Evolutionary conservation across 768 basidiomycete genomes (phyloP).

Genomic region (Infundibulicybe gibba): DNA sequence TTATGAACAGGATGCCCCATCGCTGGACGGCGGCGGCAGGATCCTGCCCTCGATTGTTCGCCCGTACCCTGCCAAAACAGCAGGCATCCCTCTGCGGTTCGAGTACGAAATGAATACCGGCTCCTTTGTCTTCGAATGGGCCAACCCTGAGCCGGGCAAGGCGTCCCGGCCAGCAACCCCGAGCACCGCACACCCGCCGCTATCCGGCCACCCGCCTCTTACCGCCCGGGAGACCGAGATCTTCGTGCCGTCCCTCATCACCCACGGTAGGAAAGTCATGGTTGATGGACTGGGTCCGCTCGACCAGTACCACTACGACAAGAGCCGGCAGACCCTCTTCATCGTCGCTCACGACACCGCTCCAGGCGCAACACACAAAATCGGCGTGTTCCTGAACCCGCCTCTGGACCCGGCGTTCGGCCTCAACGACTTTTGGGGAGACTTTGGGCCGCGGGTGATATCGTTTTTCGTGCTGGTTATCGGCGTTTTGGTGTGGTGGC

Average conservation of each 20-base stretch:
- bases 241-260: slow-evolving; percentile 65
- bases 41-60: slow-evolving; percentile 79
- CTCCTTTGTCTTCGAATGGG: slow-evolving; percentile 64
- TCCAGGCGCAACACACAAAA: slow-evolving; percentile 42
- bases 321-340: slow-evolving; percentile 69
- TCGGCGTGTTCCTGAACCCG: slow-evolving; percentile 55
- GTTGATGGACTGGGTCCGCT: slow-evolving; percentile 51
- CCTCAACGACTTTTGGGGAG: slow-evolving; percentile 66
- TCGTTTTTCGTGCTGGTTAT: slow-evolving; percentile 13
- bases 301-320: slow-evolving; percentile 59
- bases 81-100: slow-evolving; percentile 74
- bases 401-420: slow-evolving; percentile 45
- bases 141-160: slow-evolving; percentile 24
- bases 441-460: slow-evolving; percentile 24
- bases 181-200: slow-evolving; percentile 33
- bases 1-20: slow-evolving; percentile 57
- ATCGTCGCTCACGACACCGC: slow-evolving; percentile 43
- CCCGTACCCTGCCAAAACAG: slow-evolving; percentile 88
- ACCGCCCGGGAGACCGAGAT: slow-evolving; percentile 76
- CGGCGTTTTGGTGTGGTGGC: neutral
- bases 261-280: slow-evolving; percentile 51
- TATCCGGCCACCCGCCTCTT: slow-evolving; percentile 31
- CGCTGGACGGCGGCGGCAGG: slow-evolving; percentile 79
- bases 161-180: slow-evolving; percentile 20
- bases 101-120: slow-evolving; percentile 79